Base-by-base conservation (phyloP, 805 yeast genomes). In the Maudiozyma bulderi region DNA sequence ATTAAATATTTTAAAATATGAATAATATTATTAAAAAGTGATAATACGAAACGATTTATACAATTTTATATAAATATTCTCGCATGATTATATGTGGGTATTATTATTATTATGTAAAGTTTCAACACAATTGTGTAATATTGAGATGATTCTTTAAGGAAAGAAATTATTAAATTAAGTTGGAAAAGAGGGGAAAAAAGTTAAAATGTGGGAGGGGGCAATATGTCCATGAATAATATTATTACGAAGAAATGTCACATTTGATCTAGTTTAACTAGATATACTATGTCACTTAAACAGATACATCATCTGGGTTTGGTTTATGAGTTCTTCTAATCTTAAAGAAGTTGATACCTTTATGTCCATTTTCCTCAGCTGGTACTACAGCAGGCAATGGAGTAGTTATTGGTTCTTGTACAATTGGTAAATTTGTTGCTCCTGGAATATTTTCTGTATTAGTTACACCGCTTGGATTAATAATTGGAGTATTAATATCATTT, bases 311-410 rank as follows among this genome's bases (percentile, higher is more conserved):
- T 20, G 41, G 42, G 13, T 70, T 70, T 54, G 69, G 69, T 49
- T 50, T 56, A 6, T 72, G 73, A 6, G 56, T 51, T 61, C 78
- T 81, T 70, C 82, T 81, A 53, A 84, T 81, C 59, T 81, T 83
- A 74, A 84, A 84, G 68, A 84, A 84, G 67, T 86, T 81, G 59
- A 84, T 83, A 44, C 90, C 90, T 53, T 57, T 64, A 54, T 55
- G 68, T 50, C 55, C 60, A 57, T 54, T 54, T 32, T 52, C 62
- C 54, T 52, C 48, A 20, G 39, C 37, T 15, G 47, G 29, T 28
- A 45, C 39, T n/a, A 28, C 42, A n/a, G 42, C 42, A 15, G 42
- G 30, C 20, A 39, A 9, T 26, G 42, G 42, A 6, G 47, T 26
- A 28, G 29, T 32, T 5, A 39, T 20, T 26, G 26, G 42, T 39